These are phyloP conservation scores for Phytophthora cajani DNA, from an alignment of 352 stramenopile species.

Conservation along the genomic window DNA sequence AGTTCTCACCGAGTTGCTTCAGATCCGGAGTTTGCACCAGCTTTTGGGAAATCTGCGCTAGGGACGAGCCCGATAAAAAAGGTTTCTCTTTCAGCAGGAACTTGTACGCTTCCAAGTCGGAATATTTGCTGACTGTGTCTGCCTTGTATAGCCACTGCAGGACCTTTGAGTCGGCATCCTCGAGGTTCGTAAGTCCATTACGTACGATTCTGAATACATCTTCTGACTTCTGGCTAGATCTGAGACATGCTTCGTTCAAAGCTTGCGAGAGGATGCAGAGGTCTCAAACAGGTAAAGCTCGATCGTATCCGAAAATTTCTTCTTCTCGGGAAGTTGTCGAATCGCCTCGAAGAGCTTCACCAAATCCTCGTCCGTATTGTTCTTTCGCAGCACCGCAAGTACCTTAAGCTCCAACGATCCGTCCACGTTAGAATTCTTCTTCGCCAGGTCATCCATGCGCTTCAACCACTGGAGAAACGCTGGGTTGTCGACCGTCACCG, in stretches of 20 bases:
- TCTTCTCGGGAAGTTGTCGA: not conserved
- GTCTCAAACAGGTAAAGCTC: not conserved
- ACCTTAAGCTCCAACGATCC: not conserved
- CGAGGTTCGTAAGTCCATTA: too few relatives aligned
- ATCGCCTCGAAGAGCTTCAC: not conserved
- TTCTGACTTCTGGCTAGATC: not conserved
- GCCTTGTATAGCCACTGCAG: not conserved
- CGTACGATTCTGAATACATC: not conserved
- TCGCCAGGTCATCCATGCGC: not conserved
- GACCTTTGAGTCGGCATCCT: constrained; percentile 20
- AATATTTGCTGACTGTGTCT: too few relatives aligned
- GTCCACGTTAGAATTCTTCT: not conserved
- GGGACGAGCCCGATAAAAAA: too few relatives aligned
- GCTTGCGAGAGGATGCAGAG: not conserved
- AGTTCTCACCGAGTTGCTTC: not conserved
- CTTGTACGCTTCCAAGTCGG: too few relatives aligned
- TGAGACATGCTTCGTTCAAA: not conserved
- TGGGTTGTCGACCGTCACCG: not conserved
- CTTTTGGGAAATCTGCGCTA: not conserved
- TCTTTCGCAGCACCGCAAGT: not conserved
- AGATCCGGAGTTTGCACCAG: not conserved
- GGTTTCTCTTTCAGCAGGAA: too few relatives aligned
- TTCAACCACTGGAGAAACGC: not conserved
- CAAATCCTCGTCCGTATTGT: not conserved
- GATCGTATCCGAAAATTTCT: not conserved